Percentiles rank a stretch among this genome's conserved stretches.
Evolutionary conservation across 345 rosid species (phyloP).

Genomic region (Raphanus sativus): DNA sequence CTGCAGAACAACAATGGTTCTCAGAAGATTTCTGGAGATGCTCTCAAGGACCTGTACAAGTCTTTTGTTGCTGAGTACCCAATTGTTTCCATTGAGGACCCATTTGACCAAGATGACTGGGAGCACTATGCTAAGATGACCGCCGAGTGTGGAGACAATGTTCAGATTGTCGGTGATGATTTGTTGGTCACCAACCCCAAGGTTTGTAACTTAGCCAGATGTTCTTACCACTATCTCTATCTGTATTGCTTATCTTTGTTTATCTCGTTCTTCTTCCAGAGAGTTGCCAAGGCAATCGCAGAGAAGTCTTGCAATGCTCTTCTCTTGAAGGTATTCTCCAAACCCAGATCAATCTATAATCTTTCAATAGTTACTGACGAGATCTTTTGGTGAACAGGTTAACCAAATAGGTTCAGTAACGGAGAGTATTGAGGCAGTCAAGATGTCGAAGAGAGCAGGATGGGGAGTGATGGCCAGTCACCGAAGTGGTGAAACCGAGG

Average conservation of each 20-base stretch:
- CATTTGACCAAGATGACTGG: background rate
- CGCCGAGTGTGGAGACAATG: background rate
- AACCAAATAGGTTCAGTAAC: background rate
- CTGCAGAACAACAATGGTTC: constrained; percentile 2
- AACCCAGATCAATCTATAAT: too few relatives aligned
- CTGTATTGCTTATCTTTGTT: background rate
- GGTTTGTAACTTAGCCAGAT: background rate
- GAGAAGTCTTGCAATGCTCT: background rate
- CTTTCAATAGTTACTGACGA: background rate
- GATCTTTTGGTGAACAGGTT: background rate
- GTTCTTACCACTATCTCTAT: background rate
- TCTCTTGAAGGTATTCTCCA: background rate
- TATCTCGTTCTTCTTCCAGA: background rate
- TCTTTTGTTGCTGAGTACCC: background rate
- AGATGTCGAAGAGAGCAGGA: background rate
- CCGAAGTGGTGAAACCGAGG: background rate
- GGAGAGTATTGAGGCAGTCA: background rate
- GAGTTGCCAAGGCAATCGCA: background rate
- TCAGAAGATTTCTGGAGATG: constrained; percentile 3
- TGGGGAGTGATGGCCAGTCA: background rate
- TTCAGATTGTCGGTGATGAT: background rate
- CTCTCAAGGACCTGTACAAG: background rate
- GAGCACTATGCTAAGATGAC: background rate
- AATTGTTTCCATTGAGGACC: background rate
- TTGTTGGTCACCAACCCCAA: background rate